A percentile compares a stretch with the other conserved stretches of the same genome.
Evolutionary conservation across 2,329 filamentous ascomycete species (phyloP).

Genomic region (Metarhizium robertsii): DNA sequence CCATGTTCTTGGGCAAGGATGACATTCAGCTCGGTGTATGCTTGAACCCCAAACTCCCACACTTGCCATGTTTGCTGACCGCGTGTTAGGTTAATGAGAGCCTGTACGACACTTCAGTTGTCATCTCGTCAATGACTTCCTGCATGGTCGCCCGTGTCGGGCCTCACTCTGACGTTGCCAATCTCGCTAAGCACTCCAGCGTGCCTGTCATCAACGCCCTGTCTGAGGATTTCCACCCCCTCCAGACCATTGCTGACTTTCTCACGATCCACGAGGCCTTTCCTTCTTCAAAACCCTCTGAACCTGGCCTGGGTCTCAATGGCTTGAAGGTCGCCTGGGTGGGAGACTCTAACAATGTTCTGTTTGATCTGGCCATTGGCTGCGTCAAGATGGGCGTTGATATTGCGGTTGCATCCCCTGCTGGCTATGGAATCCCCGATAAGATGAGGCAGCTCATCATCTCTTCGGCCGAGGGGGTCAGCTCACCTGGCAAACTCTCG

Average conservation of each 20-base stretch:
- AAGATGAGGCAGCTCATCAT: constrained; percentile 66
- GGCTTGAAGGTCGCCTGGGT: constrained; percentile 93
- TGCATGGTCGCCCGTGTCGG: constrained; percentile 75
- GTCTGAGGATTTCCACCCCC: constrained; percentile 83
- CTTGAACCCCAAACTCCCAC: constrained; percentile 10
- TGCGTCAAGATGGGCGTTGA: constrained; percentile 82
- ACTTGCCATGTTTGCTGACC: background rate
- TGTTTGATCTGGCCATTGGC: constrained; percentile 85
- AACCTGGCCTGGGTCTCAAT: constrained; percentile 53
- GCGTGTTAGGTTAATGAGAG: constrained; percentile 70
- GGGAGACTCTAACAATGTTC: constrained; percentile 93
- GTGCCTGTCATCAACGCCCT: constrained; percentile 83
- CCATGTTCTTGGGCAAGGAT: constrained; percentile 93
- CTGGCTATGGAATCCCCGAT: constrained; percentile 72
- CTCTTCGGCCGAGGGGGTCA: constrained; percentile 47
- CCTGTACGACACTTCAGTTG: constrained; percentile 80
- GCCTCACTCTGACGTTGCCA: constrained; percentile 64
- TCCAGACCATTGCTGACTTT: constrained; percentile 92
- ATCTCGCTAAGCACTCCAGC: constrained; percentile 60
- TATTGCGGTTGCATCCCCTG: constrained; percentile 77
- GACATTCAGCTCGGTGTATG: constrained; percentile 89
- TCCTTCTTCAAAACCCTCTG: constrained; percentile 32
- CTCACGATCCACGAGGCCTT: constrained; percentile 80
- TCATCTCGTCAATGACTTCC: constrained; percentile 90
- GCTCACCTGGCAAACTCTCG: constrained; percentile 53